These are phyloP conservation scores for Colletotrichum limetticola DNA, from an alignment of 2,329 filamentous ascomycete species.

Conservation along the genomic window DNA sequence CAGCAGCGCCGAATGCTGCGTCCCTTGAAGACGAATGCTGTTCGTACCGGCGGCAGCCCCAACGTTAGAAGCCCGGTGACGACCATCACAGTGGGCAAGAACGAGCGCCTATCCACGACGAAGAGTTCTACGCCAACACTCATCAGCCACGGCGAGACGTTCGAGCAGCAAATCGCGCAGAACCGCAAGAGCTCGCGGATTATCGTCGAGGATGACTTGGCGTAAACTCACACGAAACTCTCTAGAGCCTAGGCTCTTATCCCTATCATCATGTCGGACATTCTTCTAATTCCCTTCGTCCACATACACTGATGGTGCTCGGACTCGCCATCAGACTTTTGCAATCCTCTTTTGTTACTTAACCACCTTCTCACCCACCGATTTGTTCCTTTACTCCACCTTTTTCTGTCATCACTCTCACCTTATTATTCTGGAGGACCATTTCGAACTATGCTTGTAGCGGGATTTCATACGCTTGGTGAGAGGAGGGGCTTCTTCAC, in stretches of 20 bases:
- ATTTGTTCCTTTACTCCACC: background rate
- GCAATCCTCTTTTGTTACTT: background rate
- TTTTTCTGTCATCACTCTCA: background rate
- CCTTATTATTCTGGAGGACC: constrained; percentile 24
- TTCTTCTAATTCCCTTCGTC: constrained; percentile 11
- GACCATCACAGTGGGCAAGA: constrained; percentile 35
- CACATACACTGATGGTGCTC: background rate
- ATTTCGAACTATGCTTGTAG: constrained; percentile 29
- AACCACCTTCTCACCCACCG: background rate
- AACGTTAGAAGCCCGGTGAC: constrained; percentile 24
- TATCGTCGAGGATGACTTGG: constrained; percentile 58
- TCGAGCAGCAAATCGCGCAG: constrained; percentile 46
- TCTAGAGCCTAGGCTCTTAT: background rate
- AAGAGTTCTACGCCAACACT: constrained; percentile 58
- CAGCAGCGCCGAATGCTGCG: constrained; percentile 70
- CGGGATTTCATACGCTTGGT: background rate
- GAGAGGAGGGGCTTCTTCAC: background rate
- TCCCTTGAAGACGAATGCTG: constrained; percentile 56
- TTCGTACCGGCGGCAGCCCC: constrained; percentile 28
- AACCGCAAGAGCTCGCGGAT: constrained; percentile 65
- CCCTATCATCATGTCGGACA: background rate
- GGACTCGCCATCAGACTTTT: background rate
- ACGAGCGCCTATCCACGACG: constrained; percentile 47
- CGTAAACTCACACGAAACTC: background rate
- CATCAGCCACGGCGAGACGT: constrained; percentile 49